These are phyloP conservation scores for Otatea glauca DNA, from an alignment of 176 grass and related monocot species.

Conservation along the genomic window DNA sequence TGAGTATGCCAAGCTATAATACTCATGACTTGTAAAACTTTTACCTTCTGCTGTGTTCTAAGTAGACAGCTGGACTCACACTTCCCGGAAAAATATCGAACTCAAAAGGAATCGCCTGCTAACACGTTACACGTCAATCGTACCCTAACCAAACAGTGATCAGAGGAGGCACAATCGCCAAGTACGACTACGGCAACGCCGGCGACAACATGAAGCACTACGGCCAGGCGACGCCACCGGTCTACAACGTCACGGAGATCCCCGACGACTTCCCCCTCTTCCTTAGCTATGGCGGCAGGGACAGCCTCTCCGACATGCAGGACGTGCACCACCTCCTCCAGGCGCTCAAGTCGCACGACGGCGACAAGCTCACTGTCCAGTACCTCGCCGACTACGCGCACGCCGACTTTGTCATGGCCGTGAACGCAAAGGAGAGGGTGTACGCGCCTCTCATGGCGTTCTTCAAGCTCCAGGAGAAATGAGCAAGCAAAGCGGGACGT, in stretches of 20 bases:
- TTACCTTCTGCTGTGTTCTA: no score
- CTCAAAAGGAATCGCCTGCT: not conserved
- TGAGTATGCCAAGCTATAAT: not conserved
- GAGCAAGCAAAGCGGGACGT: not conserved
- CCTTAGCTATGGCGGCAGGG: slow-evolving; percentile 59
- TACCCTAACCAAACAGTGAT: slow-evolving; percentile 39
- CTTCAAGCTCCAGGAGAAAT: slow-evolving; percentile 60
- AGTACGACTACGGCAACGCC: slow-evolving; percentile 59
- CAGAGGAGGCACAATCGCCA: slow-evolving; percentile 52
- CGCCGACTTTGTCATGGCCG: slow-evolving; percentile 58
- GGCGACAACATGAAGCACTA: slow-evolving; percentile 54
- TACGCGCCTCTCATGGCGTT: slow-evolving; percentile 54
- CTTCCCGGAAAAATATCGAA: not conserved
- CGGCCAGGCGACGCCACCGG: slow-evolving; percentile 48
- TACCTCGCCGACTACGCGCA: slow-evolving; percentile 64
- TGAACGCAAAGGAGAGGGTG: slow-evolving; percentile 49
- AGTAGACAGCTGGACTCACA: no score
- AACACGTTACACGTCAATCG: not conserved
- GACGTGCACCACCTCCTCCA: slow-evolving; percentile 51
- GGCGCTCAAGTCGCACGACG: slow-evolving; percentile 46
- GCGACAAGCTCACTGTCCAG: slow-evolving; percentile 48
- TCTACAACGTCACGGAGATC: slow-evolving; percentile 58
- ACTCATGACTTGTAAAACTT: not conserved
- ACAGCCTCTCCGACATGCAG: slow-evolving; percentile 54
- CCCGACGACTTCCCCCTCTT: slow-evolving; percentile 60